Base-by-base conservation (phyloP, 768 basidiomycete species). In the Boletus bicolor region DNA sequence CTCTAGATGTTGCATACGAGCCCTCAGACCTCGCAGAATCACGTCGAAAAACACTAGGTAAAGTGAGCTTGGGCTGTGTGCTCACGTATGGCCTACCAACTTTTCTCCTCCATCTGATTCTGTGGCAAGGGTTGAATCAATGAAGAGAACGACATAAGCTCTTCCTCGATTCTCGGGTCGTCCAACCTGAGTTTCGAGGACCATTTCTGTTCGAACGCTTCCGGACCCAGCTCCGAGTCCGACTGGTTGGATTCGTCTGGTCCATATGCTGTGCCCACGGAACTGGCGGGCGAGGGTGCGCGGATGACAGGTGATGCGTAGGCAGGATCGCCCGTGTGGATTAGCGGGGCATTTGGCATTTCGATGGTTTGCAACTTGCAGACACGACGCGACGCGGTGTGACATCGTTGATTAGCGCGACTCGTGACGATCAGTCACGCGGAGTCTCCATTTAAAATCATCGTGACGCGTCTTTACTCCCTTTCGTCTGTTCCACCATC, bases 291-390 rank as follows among this genome's bases (percentile, higher is more conserved):
- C 3, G 79, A 80, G 5, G 77, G 73, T 8, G 75, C 72, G 36
- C 79, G 75, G 21, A 79, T 72, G 54, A 80, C 68, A 3, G 79
- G 78, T 1, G 79, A 71, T 34, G 73, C 78, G 55, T 80, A 80
- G 2, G 72, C 72, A 34, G 73, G 73, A 45, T 73, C 72, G 35
- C 68, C 67, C 1, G 63, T 47, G 49, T 73, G 70, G 39, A 72
- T 73, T 1, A 65, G 56, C 24, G 71, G 67, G 15, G 67, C 54
- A 11, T 60, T 68, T 35, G 67, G 68, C 72, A 75, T 72, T 0
- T 44, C 26, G 5, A 7, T 43, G 17, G 21, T 34, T 28, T 26
- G 21, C 21, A 24, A 24, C 21, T 24, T 24, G 21, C 21, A 24
- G 21, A 24, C 21, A 3, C 21, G 21, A 30, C 51, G 46, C 55